These are phyloP conservation scores for Ramaria sp. DNA, from an alignment of 768 basidiomycete species.

Conservation along the genomic window DNA sequence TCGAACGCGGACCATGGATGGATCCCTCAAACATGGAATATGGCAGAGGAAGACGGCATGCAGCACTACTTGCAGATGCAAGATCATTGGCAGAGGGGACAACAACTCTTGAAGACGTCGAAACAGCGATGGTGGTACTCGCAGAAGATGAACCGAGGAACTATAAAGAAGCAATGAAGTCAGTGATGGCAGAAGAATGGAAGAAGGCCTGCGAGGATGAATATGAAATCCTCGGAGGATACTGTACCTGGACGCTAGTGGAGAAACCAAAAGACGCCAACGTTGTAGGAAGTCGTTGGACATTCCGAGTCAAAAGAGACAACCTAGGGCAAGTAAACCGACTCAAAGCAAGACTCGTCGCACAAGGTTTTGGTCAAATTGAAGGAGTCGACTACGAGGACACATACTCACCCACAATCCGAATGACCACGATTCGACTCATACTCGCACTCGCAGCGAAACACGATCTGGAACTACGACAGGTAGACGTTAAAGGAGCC, in stretches of 20 bases:
- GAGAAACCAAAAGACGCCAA: slow-evolving; percentile 12
- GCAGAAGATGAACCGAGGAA: not conserved
- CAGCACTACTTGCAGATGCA: not conserved
- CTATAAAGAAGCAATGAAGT: slow-evolving; percentile 10
- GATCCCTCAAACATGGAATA: not conserved
- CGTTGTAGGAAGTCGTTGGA: slow-evolving; percentile 15
- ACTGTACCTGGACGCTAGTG: slow-evolving; percentile 15
- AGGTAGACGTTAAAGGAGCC: slow-evolving; percentile 13
- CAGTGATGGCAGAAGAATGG: slow-evolving; percentile 14
- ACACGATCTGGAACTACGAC: slow-evolving; percentile 9
- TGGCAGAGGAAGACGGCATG: not conserved
- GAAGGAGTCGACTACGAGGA: slow-evolving; percentile 20
- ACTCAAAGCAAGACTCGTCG: slow-evolving; percentile 19
- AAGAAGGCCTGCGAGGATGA: slow-evolving; percentile 15
- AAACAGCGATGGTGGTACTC: not conserved
- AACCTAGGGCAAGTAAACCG: slow-evolving; percentile 13
- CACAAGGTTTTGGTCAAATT: slow-evolving; percentile 17
- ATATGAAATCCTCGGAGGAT: slow-evolving; percentile 13
- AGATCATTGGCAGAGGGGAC: not conserved
- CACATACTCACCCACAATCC: slow-evolving; percentile 12
- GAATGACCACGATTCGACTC: not conserved
- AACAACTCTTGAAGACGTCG: not conserved
- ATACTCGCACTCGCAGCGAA: slow-evolving; percentile 4
- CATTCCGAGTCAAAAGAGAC: slow-evolving; percentile 17
- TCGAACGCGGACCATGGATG: not conserved